Evolutionary conservation across 768 basidiomycete species (phyloP).

Genomic region (Xerocomus spinulosus): DNA sequence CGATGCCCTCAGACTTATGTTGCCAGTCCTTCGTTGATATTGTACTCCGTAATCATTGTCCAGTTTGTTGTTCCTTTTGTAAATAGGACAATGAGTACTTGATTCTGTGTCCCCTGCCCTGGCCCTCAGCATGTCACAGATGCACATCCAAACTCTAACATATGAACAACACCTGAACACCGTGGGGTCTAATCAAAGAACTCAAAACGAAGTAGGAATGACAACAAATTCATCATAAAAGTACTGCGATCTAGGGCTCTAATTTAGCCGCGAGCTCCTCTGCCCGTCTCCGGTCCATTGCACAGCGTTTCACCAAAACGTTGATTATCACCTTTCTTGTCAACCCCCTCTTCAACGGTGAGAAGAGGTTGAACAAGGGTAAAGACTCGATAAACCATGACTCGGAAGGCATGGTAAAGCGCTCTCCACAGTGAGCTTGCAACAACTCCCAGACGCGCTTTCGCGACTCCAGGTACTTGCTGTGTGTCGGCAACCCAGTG

Average conservation of each 20-base stretch:
- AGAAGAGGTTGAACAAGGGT: neutral
- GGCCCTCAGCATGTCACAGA: too few relatives aligned
- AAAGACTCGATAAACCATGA: neutral
- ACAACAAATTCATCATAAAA: too few relatives aligned
- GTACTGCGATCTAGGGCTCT: conserved; percentile 2
- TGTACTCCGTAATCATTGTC: too few relatives aligned
- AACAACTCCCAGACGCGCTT: neutral
- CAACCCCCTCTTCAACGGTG: neutral
- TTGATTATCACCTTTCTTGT: neutral
- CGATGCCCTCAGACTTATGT: too few relatives aligned
- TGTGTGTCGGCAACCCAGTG: neutral
- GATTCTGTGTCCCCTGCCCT: too few relatives aligned
- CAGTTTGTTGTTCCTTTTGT: too few relatives aligned
- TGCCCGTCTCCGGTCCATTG: neutral
- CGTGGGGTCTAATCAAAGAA: too few relatives aligned
- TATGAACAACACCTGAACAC: too few relatives aligned
- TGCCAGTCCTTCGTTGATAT: too few relatives aligned
- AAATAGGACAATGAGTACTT: too few relatives aligned
- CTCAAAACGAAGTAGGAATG: too few relatives aligned
- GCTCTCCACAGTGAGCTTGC: conserved; percentile 1
- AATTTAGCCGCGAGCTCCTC: neutral
- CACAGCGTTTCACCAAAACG: neutral
- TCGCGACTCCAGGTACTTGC: neutral
- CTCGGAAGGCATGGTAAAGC: conserved; percentile 1
- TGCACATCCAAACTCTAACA: too few relatives aligned